Conservation (phyloP, 139 green algal genomes). For the Eudorina sp. region DNA sequence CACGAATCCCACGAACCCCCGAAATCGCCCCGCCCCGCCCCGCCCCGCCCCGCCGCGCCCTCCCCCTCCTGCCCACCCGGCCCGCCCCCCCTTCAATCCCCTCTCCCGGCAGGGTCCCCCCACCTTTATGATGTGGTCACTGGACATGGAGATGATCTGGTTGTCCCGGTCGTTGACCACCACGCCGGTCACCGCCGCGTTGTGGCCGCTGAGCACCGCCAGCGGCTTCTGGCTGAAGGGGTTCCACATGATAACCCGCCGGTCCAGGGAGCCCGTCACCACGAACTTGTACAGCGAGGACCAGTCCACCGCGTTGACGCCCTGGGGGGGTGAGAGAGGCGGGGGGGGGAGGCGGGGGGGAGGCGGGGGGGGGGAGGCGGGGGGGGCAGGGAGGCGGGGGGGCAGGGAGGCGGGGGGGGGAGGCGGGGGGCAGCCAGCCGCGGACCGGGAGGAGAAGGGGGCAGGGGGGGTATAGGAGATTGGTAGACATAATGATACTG, state of each 20-base stretch:
- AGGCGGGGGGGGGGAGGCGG: neutral
- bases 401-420: neutral
- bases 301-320: conserved; percentile 70
- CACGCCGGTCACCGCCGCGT: conserved; percentile 66
- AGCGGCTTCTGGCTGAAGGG: conserved; percentile 78
- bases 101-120: too few species aligned
- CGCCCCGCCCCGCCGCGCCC: too few species aligned
- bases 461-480: too few species aligned
- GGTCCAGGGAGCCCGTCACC: conserved; percentile 61
- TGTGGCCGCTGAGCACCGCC: conserved; percentile 72
- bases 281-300: conserved; percentile 76
- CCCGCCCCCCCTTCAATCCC: too few species aligned
- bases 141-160: conserved; percentile 77
- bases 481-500: too few species aligned
- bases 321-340: conserved; percentile 53
- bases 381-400: neutral
- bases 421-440: too few species aligned
- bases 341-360: neutral
- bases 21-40: neutral
- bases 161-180: conserved; percentile 80
- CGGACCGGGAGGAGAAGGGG: too few species aligned
- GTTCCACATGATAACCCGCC: conserved; percentile 82
- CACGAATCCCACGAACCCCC: neutral
- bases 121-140: conserved; percentile 80
- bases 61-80: too few species aligned